Evolutionary conservation across 257 asterid species (phyloP).

Genomic region (Prunella vulgaris): DNA sequence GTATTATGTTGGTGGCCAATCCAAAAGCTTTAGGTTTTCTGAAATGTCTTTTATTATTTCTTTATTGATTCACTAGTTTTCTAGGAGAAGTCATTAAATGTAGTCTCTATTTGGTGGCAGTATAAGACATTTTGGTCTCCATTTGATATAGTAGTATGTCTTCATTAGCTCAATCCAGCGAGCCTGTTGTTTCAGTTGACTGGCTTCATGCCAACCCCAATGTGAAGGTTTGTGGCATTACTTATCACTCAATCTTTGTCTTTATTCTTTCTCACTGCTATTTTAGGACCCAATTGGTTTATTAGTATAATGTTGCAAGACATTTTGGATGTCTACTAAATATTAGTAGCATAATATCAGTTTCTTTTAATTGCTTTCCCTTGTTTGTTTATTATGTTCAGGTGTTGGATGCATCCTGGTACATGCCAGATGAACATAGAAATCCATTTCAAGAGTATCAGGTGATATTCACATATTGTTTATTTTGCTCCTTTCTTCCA

Average conservation of each 20-base stretch:
- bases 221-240: constrained; percentile 52
- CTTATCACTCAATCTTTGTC: neutral
- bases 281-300: neutral
- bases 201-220: constrained; percentile 92
- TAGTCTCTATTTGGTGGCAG: neutral
- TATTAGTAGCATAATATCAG: neutral
- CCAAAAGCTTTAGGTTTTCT: neutral
- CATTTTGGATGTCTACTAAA: neutral
- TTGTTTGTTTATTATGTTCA: constrained; percentile 24
- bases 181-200: constrained; percentile 91
- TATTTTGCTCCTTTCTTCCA: constrained; percentile 6
- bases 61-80: too few relatives aligned
- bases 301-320: neutral
- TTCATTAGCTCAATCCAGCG: constrained; percentile 45
- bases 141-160: constrained; percentile 34
- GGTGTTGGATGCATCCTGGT: constrained; percentile 99
- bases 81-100: too few relatives aligned
- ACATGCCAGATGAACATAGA: constrained; percentile 98
- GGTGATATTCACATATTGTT: constrained; percentile 35
- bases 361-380: too few relatives aligned
- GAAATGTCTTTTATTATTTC: neutral
- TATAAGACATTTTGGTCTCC: too few relatives aligned
- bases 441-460: constrained; percentile 97
- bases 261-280: neutral
- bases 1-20: too few relatives aligned